Evolutionary conservation across 2,329 filamentous ascomycete genomes (phyloP).

Genomic region (Cytospora piceae): DNA sequence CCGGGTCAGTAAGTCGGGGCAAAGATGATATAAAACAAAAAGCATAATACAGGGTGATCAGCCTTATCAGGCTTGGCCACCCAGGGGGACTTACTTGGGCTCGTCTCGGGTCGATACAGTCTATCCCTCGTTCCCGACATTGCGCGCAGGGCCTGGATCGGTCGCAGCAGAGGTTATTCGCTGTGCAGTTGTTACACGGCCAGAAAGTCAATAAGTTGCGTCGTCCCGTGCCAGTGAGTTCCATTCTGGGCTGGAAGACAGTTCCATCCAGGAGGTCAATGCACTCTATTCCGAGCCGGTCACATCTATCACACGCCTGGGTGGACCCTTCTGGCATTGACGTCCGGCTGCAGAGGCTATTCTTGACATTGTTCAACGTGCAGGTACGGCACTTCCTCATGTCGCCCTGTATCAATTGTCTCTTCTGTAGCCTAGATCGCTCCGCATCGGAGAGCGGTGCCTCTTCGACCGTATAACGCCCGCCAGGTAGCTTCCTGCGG

Average conservation of each 20-base stretch:
- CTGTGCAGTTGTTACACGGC: background rate
- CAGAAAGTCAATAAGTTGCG: background rate
- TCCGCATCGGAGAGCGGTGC: background rate
- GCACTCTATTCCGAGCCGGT: constrained; percentile 8
- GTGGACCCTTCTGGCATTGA: background rate
- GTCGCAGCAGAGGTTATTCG: constrained; percentile 1
- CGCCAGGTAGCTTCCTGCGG: background rate
- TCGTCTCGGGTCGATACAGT: background rate
- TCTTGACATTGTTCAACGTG: background rate
- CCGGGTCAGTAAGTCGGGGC: background rate
- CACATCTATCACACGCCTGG: background rate
- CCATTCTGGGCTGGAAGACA: background rate
- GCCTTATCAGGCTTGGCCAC: background rate
- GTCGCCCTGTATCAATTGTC: background rate
- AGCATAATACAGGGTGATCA: background rate
- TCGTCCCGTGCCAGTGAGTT: constrained; percentile 5
- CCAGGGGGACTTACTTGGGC: background rate
- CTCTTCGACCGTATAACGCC: background rate
- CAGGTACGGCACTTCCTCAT: background rate
- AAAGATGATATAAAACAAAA: background rate
- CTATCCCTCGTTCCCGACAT: background rate
- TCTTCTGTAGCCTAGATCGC: background rate
- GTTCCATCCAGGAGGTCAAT: background rate
- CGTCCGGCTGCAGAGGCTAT: background rate
- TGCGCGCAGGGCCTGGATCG: constrained; percentile 1